Evolutionary conservation across 1,284 basidiomycete species (phyloP), one percentile per base, ranked within the genome.

Genomic region (Leccinum pallidistipes): DNA sequence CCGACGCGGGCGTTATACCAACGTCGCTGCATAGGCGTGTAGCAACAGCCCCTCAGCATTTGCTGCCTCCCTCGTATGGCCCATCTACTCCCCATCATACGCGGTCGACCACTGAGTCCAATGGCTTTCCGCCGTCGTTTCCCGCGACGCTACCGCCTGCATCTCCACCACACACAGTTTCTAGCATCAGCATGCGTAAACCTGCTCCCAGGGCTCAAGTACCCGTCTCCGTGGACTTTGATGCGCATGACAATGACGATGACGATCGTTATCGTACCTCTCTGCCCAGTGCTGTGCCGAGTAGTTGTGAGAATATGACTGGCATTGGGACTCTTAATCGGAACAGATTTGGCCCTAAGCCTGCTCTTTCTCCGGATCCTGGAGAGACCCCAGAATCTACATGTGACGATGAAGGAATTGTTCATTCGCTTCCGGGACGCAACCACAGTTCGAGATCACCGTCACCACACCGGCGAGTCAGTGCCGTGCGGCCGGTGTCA

Each of bases 201-300:
- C 80, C 81, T 32, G 83, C 82, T 29, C 86, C 86, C 5, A 75
- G 83, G 60, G 85, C 84, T 16, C 86, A 87, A 68, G 73, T 86
- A n/a, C 85, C 86, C 1, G 77, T 85, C 31, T 84, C 85, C n/a
- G 82, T 84, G 55, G 71, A 80, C 24, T 75, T 80, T 49, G 78
- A 80, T 63, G 72, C 72, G 31, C 77, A 79, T 32, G 69, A 78
- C 56, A 67, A 74, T 24, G 73, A 75, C 43, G 73, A 74, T 47
- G 65, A 69, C 27, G 74, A 70, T 54, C 73, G 68, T 40, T 69
- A 78, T 55, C 78, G 82, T 27, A 77, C 77, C 11, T 74, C 80
- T 53, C 71, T 85, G 36, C 82, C 83, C 16, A 86, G 83, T 64
- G 77, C 76, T 8, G 78, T 86, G 32, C 78, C 84, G 8, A 81